Evolutionary conservation across 73 alveolate genomes (phyloP).

Genomic region (Paramecium sonneborni): DNA sequence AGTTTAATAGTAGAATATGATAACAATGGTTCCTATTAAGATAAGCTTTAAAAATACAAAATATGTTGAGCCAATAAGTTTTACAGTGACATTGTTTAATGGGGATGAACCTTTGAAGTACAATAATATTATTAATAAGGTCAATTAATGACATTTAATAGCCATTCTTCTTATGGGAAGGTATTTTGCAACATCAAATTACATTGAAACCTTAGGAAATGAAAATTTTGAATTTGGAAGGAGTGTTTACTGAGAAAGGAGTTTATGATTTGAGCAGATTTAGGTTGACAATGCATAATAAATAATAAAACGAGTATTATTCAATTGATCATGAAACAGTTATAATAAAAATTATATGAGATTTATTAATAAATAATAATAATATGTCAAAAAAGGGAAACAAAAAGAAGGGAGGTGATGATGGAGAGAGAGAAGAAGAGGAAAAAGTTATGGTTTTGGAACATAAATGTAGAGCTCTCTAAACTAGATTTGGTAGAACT

Average conservation of each 20-base stretch:
- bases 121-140: neutral
- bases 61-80: neutral
- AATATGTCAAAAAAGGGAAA: constrained; percentile 3
- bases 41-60: constrained; percentile 19
- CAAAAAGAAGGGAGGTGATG: constrained; percentile 54
- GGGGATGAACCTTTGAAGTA: constrained; percentile 58
- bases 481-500: constrained; percentile 1
- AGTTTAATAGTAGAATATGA: neutral
- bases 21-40: neutral
- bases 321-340: constrained; percentile 51
- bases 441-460: constrained; percentile 48
- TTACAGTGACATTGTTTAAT: neutral
- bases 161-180: constrained; percentile 42
- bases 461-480: constrained; percentile 52
- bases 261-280: constrained; percentile 43
- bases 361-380: neutral
- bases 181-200: neutral
- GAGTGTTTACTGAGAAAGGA: neutral
- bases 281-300: neutral
- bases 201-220: neutral
- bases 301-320: neutral
- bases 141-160: neutral
- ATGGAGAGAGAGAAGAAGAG: constrained; percentile 59
- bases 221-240: neutral
- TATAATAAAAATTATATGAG: neutral